phyloP scores from a whole-genome alignment of 106 monocot genomes.

The Apostasia ramifera region DNA sequence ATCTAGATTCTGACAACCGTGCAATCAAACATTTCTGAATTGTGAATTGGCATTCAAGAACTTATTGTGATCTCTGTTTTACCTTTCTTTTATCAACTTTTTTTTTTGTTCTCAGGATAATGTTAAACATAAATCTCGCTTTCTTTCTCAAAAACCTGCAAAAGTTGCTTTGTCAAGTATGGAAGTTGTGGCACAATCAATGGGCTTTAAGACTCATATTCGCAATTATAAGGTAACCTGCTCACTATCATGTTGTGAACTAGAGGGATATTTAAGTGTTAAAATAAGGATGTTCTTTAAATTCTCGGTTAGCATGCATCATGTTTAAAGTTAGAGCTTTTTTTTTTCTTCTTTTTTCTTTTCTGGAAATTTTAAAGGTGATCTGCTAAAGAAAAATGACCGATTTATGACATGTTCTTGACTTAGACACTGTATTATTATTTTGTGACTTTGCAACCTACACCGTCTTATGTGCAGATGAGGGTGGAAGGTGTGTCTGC shows the following conservation, averaged over 20 bases:
- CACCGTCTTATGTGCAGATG: conserved; percentile 49
- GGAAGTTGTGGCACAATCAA: conserved; percentile 94
- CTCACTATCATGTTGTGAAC: neutral
- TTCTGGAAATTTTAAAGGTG: neutral
- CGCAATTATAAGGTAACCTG: conserved; percentile 82
- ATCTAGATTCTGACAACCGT: too few relatives aligned
- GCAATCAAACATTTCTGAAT: too few relatives aligned
- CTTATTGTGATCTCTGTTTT: too few relatives aligned
- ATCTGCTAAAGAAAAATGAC: neutral
- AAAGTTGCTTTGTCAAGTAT: conserved; percentile 78
- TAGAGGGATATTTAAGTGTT: neutral
- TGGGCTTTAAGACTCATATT: conserved; percentile 98
- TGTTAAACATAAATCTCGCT: conserved; percentile 54
- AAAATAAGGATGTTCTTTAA: neutral
- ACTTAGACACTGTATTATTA: neutral
- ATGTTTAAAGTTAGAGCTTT: neutral
- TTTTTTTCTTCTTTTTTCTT: neutral
- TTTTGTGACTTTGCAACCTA: neutral
- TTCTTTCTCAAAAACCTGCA: conserved; percentile 81
- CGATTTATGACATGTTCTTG: too few relatives aligned
- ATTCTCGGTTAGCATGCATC: neutral
- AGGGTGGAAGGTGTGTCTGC: conserved; percentile 74
- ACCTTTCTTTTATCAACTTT: too few relatives aligned
- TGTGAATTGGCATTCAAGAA: too few relatives aligned
- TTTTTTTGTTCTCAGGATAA: conserved; percentile 33